These are phyloP conservation scores for Nemophila menziesii DNA, from an alignment of 257 asterid genomes.

Conservation along the genomic window DNA sequence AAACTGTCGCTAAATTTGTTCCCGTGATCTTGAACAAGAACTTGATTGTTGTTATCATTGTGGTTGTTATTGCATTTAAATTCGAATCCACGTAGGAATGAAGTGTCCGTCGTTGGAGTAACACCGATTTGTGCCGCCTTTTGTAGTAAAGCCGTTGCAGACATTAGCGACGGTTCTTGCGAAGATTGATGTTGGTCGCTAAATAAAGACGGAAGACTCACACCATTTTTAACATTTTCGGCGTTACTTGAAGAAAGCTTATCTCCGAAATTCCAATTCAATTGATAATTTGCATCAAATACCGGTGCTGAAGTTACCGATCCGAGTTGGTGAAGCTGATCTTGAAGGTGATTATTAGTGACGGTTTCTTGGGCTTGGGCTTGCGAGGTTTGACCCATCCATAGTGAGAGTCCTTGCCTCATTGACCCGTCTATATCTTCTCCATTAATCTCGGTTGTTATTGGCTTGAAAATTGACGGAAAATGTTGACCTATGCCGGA, in stretches of 20 bases:
- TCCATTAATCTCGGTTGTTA: conserved; percentile 16
- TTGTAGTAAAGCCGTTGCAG: conserved; percentile 83
- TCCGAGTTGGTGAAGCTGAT: conserved; percentile 23
- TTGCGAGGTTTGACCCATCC: conserved; percentile 9
- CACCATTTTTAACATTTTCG: conserved; percentile 13
- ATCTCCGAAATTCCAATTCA: conserved; percentile 53
- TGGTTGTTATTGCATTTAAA: conserved; percentile 13
- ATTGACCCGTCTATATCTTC: conserved; percentile 15
- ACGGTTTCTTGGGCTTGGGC: conserved; percentile 27
- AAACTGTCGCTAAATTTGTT: conserved; percentile 28
- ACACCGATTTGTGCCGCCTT: conserved; percentile 76
- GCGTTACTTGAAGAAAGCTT: conserved; percentile 17
- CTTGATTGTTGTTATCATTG: conserved; percentile 11
- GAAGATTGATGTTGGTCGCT: conserved; percentile 32
- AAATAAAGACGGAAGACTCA: conserved; percentile 47
- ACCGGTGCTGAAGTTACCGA: conserved; percentile 11
- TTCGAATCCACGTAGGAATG: conserved; percentile 36
- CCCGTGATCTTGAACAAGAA: conserved; percentile 27
- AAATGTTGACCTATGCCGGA: conserved; percentile 36
- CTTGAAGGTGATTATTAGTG: conserved; percentile 23
- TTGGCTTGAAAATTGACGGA: conserved; percentile 44
- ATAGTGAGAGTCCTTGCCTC: conserved; percentile 35
- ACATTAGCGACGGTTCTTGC: conserved; percentile 31
- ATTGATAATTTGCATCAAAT: conserved; percentile 3
- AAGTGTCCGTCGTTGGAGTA: conserved; percentile 35